A percentile compares a stretch with the other conserved stretches of the same genome.
These are phyloP conservation scores for Fraxinus velutina DNA, from an alignment of 305 asterid species.

Conservation along the genomic window DNA sequence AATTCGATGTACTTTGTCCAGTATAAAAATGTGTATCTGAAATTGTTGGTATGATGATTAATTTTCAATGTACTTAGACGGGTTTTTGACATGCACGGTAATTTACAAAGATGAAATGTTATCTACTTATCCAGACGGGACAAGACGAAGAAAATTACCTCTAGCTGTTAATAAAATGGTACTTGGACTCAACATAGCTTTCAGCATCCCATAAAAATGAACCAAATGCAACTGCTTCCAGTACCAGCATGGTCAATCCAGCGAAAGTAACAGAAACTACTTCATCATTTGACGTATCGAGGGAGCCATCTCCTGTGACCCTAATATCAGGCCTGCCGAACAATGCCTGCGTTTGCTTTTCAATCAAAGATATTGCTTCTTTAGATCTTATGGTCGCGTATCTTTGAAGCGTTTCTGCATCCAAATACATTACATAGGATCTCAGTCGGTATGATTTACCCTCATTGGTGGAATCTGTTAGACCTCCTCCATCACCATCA, in stretches of 20 bases:
- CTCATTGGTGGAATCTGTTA: slow-evolving; percentile 39
- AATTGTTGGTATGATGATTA: background rate
- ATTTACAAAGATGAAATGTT: background rate
- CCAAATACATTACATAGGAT: slow-evolving; percentile 88
- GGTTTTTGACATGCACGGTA: background rate
- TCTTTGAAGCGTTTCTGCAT: slow-evolving; percentile 83
- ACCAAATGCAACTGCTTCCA: slow-evolving; percentile 95
- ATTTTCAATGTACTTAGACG: background rate
- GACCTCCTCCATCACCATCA: slow-evolving; percentile 49
- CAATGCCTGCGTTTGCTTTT: slow-evolving; percentile 87
- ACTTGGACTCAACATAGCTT: slow-evolving; percentile 65
- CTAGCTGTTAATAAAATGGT: slow-evolving; percentile 64
- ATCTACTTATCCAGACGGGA: background rate
- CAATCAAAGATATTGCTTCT: slow-evolving; percentile 83
- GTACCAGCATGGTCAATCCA: slow-evolving; percentile 72
- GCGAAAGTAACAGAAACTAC: slow-evolving; percentile 57
- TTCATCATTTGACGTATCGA: slow-evolving; percentile 66
- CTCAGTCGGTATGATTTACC: slow-evolving; percentile 59
- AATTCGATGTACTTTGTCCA: background rate
- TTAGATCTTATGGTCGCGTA: slow-evolving; percentile 86
- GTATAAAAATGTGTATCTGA: background rate
- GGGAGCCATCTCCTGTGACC: slow-evolving; percentile 63
- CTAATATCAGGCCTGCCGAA: slow-evolving; percentile 83
- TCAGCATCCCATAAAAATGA: slow-evolving; percentile 90
- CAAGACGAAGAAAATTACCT: slow-evolving; percentile 12